Percentiles rank a stretch among this genome's conserved stretches.
These are phyloP conservation scores for Amesomyces nigricolor DNA, from an alignment of 2,329 filamentous ascomycete genomes.

Conservation along the genomic window DNA sequence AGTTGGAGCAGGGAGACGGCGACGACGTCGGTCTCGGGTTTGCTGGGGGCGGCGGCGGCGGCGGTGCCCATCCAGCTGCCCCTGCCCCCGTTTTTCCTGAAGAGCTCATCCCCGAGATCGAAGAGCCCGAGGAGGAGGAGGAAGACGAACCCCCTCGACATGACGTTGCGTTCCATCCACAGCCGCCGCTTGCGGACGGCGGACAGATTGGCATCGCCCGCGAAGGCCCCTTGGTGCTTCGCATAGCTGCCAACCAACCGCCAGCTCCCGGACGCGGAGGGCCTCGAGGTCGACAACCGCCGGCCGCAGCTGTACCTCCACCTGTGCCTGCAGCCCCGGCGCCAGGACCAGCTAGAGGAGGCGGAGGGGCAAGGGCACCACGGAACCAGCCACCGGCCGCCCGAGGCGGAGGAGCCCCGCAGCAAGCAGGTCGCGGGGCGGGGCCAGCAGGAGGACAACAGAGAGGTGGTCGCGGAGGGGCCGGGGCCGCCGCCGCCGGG, in stretches of 20 bases:
- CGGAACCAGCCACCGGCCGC: constrained; percentile 9
- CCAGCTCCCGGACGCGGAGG: constrained; percentile 27
- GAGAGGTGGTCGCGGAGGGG: constrained; percentile 7
- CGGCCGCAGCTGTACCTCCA: not conserved
- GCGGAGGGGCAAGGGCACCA: constrained; percentile 8
- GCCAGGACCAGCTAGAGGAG: constrained; percentile 10
- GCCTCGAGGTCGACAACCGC: constrained; percentile 29
- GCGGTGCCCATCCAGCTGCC: constrained; percentile 23
- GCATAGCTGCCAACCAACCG: constrained; percentile 39
- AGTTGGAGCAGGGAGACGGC: constrained; percentile 75
- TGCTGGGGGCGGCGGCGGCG: constrained; percentile 29
- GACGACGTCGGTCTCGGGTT: constrained; percentile 45
- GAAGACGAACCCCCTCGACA: constrained; percentile 19
- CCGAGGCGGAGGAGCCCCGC: constrained; percentile 18
- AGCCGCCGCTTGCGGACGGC: constrained; percentile 27
- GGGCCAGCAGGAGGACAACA: constrained; percentile 7
- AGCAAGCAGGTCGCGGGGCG: constrained; percentile 17
- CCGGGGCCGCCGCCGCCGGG: not conserved
- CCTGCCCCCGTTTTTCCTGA: not conserved
- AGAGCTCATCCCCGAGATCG: constrained; percentile 28
- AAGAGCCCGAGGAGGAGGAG: constrained; percentile 32
- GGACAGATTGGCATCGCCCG: constrained; percentile 43
- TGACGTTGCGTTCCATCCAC: constrained; percentile 23
- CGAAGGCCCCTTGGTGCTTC: constrained; percentile 52
- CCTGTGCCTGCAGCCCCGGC: constrained; percentile 8